These are phyloP conservation scores for Orobanche coerulescens DNA, from an alignment of 257 asterid genomes.

Conservation along the genomic window DNA sequence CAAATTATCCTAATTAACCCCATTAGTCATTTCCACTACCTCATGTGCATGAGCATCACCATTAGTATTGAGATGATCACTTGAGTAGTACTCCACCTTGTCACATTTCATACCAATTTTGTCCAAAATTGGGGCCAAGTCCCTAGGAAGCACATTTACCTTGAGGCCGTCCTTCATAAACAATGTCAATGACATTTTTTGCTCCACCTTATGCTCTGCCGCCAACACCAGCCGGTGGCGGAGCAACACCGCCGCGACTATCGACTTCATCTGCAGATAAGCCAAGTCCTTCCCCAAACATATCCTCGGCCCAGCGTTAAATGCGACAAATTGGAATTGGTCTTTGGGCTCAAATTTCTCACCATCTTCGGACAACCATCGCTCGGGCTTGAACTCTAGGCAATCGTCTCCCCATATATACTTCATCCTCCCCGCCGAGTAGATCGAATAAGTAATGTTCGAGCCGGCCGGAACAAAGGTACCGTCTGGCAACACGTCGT, in stretches of 20 bases:
- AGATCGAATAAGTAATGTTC: constrained; percentile 41
- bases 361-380: constrained; percentile 40
- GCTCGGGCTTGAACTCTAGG: constrained; percentile 47
- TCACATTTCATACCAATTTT: constrained; percentile 19
- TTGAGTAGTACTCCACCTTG: background rate
- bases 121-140: constrained; percentile 27
- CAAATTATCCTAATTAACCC: constrained; percentile 16
- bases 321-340: constrained; percentile 39
- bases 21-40: constrained; percentile 5
- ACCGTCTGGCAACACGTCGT: constrained; percentile 43
- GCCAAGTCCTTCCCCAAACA: constrained; percentile 52
- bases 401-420: constrained; percentile 48
- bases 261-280: constrained; percentile 48
- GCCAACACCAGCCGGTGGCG: constrained; percentile 44
- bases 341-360: constrained; percentile 32
- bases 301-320: constrained; percentile 49
- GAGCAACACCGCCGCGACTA: constrained; percentile 48
- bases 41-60: constrained; percentile 3
- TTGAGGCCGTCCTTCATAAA: constrained; percentile 48
- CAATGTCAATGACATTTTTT: constrained; percentile 47
- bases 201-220: constrained; percentile 44
- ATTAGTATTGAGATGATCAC: background rate
- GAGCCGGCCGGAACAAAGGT: constrained; percentile 48
- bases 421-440: constrained; percentile 49
- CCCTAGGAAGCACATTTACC: constrained; percentile 39